Percentiles rank a stretch among this genome's conserved stretches.
Evolutionary conservation across 1,284 basidiomycete genomes (phyloP).

Genomic region (Phlebopus sp.): DNA sequence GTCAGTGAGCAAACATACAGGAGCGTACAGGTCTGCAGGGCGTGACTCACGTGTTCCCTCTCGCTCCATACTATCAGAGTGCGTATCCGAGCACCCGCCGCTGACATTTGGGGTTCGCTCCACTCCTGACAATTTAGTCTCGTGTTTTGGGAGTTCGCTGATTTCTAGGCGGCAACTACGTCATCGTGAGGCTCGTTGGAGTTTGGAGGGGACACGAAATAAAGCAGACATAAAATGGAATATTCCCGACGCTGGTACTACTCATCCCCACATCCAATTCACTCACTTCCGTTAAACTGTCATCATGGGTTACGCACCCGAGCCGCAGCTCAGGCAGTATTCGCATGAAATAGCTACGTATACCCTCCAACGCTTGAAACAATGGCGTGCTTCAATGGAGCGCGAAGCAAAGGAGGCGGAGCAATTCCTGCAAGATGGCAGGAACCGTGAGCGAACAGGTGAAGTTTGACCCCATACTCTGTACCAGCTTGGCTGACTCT

Average conservation of each 20-base stretch:
- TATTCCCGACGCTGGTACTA: too few relatives aligned
- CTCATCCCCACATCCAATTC: not conserved
- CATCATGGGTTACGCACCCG: not conserved
- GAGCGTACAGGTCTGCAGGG: too few relatives aligned
- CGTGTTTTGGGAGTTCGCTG: not conserved
- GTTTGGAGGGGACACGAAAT: not conserved
- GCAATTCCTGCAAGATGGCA: not conserved
- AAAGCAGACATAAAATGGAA: too few relatives aligned
- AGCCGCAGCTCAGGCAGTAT: not conserved
- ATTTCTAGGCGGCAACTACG: not conserved
- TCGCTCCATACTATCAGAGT: too few relatives aligned
- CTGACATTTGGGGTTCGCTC: not conserved
- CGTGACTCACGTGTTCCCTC: too few relatives aligned
- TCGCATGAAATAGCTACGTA: not conserved
- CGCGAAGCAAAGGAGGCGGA: not conserved
- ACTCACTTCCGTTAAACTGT: not conserved
- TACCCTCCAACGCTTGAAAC: not conserved
- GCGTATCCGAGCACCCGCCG: too few relatives aligned
- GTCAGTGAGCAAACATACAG: too few relatives aligned
- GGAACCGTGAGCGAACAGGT: too few relatives aligned
- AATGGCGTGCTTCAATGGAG: not conserved
- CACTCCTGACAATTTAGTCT: not conserved
- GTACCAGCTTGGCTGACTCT: too few relatives aligned
- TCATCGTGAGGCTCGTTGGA: not conserved
- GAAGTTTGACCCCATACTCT: too few relatives aligned